A percentile compares a stretch with the other conserved stretches of the same genome.
Conservation (phyloP, 2,329 filamentous ascomycete species). For the Fusarium longipes region DNA sequence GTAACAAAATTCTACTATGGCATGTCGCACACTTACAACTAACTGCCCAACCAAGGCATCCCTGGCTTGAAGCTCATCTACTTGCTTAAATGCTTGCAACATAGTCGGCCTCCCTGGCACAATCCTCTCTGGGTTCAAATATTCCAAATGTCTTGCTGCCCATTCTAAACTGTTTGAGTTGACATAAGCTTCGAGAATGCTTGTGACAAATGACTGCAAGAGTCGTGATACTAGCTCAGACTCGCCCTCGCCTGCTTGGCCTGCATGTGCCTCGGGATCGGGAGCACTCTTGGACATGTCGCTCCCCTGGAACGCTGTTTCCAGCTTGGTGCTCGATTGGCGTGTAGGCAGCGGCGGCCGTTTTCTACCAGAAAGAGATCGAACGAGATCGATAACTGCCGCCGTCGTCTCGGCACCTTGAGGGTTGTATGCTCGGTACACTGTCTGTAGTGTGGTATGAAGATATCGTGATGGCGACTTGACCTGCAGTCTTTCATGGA, state of each 20-base stretch:
- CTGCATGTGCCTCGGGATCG: conserved; percentile 67
- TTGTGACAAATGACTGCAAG: conserved; percentile 81
- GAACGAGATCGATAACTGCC: conserved; percentile 76
- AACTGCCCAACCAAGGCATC: conserved; percentile 78
- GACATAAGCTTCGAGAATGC: conserved; percentile 79
- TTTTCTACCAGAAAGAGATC: conserved; percentile 74
- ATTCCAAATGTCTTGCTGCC: conserved; percentile 75
- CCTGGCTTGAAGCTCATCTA: conserved; percentile 69
- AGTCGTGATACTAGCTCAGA: conserved; percentile 70
- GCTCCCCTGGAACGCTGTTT: conserved; percentile 66
- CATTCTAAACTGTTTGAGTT: conserved; percentile 69
- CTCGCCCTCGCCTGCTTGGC: conserved; percentile 63
- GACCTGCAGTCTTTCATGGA: conserved; percentile 80
- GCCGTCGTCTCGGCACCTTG: conserved; percentile 75
- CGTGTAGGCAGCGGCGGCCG: conserved; percentile 71
- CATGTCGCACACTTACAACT: conserved; percentile 61
- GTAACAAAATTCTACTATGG: neutral
- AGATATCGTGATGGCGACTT: conserved; percentile 83
- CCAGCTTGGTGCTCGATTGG: conserved; percentile 67
- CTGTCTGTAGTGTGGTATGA: conserved; percentile 78
- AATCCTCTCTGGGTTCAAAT: conserved; percentile 71
- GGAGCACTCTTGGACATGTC: conserved; percentile 67
- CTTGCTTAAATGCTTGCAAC: conserved; percentile 72
- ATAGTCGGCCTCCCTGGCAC: conserved; percentile 71
- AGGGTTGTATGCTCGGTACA: conserved; percentile 73